phyloP scores from a whole-genome alignment of 2,329 filamentous ascomycete genomes.

The Calonectria fujianensis region DNA sequence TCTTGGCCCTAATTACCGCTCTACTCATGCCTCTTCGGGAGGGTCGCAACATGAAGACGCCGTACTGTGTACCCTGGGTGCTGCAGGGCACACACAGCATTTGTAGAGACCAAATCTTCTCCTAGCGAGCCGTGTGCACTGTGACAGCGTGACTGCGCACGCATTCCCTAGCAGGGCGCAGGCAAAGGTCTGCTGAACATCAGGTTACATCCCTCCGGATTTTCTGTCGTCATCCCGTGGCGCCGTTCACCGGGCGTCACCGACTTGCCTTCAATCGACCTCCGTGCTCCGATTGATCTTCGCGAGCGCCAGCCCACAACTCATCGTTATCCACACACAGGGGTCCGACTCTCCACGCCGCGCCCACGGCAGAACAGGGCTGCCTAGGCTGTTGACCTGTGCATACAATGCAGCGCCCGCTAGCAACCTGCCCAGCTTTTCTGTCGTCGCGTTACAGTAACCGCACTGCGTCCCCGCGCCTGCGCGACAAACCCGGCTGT shows the following conservation, averaged over 20 bases:
- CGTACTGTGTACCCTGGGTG: conserved; percentile 2
- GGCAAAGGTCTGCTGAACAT: conserved; percentile 23
- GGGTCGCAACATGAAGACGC: conserved; percentile 20
- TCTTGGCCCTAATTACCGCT: conserved; percentile 23
- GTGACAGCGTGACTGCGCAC: conserved; percentile 8
- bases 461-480: conserved; percentile 19
- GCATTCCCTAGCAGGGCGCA: conserved; percentile 30
- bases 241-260: conserved; percentile 13
- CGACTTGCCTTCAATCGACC: conserved; percentile 9
- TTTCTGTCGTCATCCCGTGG: conserved; percentile 38
- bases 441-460: conserved; percentile 11
- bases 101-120: conserved; percentile 5
- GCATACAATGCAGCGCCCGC: background rate
- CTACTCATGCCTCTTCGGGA: background rate
- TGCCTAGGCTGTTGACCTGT: conserved; percentile 15
- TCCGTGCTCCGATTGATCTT: conserved; percentile 31
- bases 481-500: conserved; percentile 32
- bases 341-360: conserved; percentile 37
- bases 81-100: conserved; percentile 5
- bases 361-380: conserved; percentile 25
- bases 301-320: conserved; percentile 8
- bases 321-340: conserved; percentile 23
- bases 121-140: background rate
- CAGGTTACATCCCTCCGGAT: conserved; percentile 19
- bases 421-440: conserved; percentile 22